Base-by-base conservation (phyloP, 106 monocot species). In the Dendrobium officinale region DNA sequence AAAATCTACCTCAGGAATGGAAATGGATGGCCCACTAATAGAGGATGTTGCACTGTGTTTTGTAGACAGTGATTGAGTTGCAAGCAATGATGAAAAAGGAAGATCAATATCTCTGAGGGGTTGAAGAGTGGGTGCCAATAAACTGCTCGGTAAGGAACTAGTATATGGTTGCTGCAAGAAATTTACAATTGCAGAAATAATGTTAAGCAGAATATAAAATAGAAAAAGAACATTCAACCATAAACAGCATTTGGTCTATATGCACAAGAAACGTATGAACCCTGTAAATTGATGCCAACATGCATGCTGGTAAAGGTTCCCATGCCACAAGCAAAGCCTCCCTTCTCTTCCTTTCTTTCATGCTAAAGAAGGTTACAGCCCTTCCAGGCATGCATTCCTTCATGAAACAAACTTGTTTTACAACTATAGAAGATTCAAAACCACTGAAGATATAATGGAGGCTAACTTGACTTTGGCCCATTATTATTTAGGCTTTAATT, bases 141-240 rank as follows among this genome's bases (percentile, higher is more conserved):
- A 72, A 79, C 85, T 93, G 73, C 84, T 84, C 47, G 81, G 93
- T 55, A 94, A 79, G 67, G 93, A 87, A 83, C 83, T 88, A 18
- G 77, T 67, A 78, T 91, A 91, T 79, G 87, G 87, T 79, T 92
- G 96, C 96, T 96, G 90, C 82, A 89, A 72, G 37, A 82, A 74
- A 74, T 74, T 33, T 43, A 61, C n/a, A 61, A 7, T 61, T 61
- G 51, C 2, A 51, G 13, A 51, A 51, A 51, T 51, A 51, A 0
- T 51, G 72, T 33, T 26, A 31, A 72, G 2, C 1, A 15, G 33
- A 40, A 4, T 72, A 16, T 64, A 64, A 7, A 22, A 13, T 24
- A 64, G 6, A 64, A n/a, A 64, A 8, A 64, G 24, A 64, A 64
- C 20, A 64, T 5, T 64, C 24, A 64, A n/a, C 4, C 20, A 26